These are phyloP conservation scores for Chalciporus sphaerocephalus DNA, from an alignment of 768 basidiomycete species.

Conservation along the genomic window DNA sequence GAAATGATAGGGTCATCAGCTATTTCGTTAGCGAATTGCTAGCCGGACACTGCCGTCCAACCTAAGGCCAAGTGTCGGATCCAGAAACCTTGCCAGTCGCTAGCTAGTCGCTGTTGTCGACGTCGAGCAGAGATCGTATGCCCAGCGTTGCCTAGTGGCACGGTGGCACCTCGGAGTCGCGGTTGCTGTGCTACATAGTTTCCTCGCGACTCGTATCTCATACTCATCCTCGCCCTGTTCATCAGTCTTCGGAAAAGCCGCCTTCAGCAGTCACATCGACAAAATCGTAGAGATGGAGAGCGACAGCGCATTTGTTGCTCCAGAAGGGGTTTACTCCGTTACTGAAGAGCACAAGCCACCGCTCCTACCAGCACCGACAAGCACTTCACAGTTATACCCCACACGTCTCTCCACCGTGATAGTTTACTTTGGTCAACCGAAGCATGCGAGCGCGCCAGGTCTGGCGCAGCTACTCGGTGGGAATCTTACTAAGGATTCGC, in stretches of 20 bases:
- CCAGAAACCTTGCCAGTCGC: too few relatives aligned
- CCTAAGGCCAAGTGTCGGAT: too few relatives aligned
- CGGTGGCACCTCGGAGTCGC: too few relatives aligned
- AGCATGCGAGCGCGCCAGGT: slow-evolving; percentile 51
- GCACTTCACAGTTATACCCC: slow-evolving; percentile 42
- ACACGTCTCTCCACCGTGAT: slow-evolving; percentile 59
- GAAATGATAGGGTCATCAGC: too few relatives aligned
- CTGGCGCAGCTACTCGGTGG: slow-evolving; percentile 66
- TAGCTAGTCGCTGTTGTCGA: too few relatives aligned
- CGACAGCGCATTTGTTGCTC: slow-evolving; percentile 81
- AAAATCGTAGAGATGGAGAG: slow-evolving; percentile 55
- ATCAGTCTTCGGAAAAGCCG: too few relatives aligned
- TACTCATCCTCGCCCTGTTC: too few relatives aligned
- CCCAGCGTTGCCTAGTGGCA: too few relatives aligned
- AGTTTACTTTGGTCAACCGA: slow-evolving; percentile 58
- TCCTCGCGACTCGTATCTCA: too few relatives aligned
- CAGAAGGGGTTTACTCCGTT: slow-evolving; percentile 85
- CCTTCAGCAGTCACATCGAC: neutral
- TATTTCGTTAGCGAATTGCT: slow-evolving; percentile 2
- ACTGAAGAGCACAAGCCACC: slow-evolving; percentile 81
- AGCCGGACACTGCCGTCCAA: slow-evolving; percentile 7
- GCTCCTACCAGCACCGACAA: slow-evolving; percentile 37
- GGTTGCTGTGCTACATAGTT: too few relatives aligned
- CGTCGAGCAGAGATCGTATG: too few relatives aligned
- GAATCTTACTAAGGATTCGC: slow-evolving; percentile 52